Base-by-base conservation (phyloP, 305 asterid species). In the Solanum aculeatissimum region DNA sequence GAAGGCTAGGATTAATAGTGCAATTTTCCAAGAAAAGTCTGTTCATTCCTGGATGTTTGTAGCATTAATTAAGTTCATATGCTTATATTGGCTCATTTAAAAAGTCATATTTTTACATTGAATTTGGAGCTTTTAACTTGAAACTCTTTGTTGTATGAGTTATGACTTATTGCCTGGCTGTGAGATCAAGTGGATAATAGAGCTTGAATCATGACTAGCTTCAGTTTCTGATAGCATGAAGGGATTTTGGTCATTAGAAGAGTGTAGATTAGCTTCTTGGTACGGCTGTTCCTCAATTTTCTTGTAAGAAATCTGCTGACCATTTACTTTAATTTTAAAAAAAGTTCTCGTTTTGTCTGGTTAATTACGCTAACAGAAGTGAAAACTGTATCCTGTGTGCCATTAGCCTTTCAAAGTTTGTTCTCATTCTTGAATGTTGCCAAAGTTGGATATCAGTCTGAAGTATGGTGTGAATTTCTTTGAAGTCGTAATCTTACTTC, bases 401-500 rank as follows among this genome's bases (percentile, higher is more conserved):
- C 80, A 71, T 42, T n/a, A 42, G 35, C n/a, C 3, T n/a, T 43
- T 21, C 55, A 42, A n/a, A 71, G 55, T 40, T 71, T 71, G 35
- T 42, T 54, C 12, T 42, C 35, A 12, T 71, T 71, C n/a, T 71
- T 71, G 35, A 42, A 21, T 71, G 80, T 71, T 21, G n/a, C 80
- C 35, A 71, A 42, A 71, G 55, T 71, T 71, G 38, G 58, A 45
- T 25, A 35, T 84, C 54, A 58, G 83, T 58, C 57, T 58, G 66
- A 25, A 53, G 62, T n/a, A 68, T 74, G 57, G 15, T 23, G 58
- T 55, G 45, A 65, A 51, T 35, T 75, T 4, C 21, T 47, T 58
- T 45, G 58, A 45, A 45, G 51, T 68, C 13, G 32, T 38, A 70
- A 63, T 87, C 94, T 96, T 91, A 92, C 93, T 82, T 90, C 86